phyloP scores from a whole-genome alignment of 1,139 yeast species.

The Candida sp. region DNA sequence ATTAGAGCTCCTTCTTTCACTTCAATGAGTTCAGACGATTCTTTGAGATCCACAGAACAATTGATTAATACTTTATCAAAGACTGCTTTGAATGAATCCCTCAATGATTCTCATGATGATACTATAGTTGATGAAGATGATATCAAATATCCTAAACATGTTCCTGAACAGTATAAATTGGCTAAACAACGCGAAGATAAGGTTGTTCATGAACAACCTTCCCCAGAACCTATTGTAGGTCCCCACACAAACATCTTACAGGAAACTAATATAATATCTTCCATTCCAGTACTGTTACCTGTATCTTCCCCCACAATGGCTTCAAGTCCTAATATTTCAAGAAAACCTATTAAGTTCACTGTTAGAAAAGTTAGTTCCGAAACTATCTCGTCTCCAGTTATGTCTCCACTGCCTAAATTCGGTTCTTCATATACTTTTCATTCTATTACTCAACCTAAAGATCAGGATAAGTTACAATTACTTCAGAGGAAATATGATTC shows the following conservation, averaged over 20 bases:
- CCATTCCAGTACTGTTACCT: neutral
- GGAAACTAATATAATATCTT: neutral
- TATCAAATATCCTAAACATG: conserved; percentile 1
- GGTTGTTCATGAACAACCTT: conserved; percentile 1
- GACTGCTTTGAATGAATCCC: conserved; percentile 9
- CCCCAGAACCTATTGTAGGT: neutral
- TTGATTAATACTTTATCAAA: conserved; percentile 26
- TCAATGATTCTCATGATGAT: neutral
- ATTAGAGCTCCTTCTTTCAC: neutral
- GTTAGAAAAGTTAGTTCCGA: conserved; percentile 43
- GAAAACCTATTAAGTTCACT: conserved; percentile 38
- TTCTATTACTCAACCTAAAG: conserved; percentile 2
- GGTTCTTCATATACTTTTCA: neutral
- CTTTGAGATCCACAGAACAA: conserved; percentile 22
- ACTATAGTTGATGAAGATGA: conserved; percentile 1
- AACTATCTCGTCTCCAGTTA: conserved; percentile 15
- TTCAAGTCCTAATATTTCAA: neutral
- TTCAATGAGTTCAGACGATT: conserved; percentile 1
- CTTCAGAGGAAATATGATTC: conserved; percentile 37
- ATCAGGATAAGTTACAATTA: conserved; percentile 7
- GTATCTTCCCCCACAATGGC: neutral
- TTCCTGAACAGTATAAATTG: neutral
- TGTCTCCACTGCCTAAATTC: conserved; percentile 4
- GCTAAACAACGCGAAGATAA: conserved; percentile 1
- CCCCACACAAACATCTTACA: neutral